These are phyloP conservation scores for Saturnispora serradocipensis DNA, from an alignment of 805 yeast genomes.

Conservation along the genomic window DNA sequence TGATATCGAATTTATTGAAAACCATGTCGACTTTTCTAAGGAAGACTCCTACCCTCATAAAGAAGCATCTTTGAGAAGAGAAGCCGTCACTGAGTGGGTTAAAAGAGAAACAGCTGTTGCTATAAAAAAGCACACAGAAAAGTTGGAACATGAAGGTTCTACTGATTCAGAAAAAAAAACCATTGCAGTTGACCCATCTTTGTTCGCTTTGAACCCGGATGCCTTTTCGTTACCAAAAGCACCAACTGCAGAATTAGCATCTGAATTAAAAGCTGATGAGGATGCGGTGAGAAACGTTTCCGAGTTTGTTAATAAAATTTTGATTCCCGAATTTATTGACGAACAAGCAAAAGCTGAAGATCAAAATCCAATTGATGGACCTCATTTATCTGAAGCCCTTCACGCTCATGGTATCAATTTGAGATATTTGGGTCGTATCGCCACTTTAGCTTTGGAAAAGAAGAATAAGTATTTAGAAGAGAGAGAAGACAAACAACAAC, in stretches of 20 bases:
- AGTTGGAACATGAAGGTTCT: conserved; percentile 26
- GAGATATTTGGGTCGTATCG: conserved; percentile 73
- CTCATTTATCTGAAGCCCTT: conserved; percentile 54
- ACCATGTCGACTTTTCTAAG: conserved; percentile 34
- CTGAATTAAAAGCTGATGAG: conserved; percentile 40
- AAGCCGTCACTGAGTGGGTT: conserved; percentile 91
- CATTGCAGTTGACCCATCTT: conserved; percentile 42
- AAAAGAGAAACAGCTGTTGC: conserved; percentile 49
- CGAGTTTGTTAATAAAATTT: conserved; percentile 43
- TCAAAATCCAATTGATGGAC: conserved; percentile 72
- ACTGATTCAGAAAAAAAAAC: conserved; percentile 32
- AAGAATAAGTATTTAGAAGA: conserved; percentile 17
- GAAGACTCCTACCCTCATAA: conserved; percentile 72
- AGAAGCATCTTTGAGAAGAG: conserved; percentile 71
- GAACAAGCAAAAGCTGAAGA: conserved; percentile 42
- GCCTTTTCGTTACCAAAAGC: conserved; percentile 44
- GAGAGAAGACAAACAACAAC: conserved; percentile 20
- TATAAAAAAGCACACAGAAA: conserved; percentile 42
- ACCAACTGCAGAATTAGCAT: conserved; percentile 29
- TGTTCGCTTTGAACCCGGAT: conserved; percentile 70
- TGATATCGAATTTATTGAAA: conserved; percentile 68
- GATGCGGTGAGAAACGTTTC: conserved; percentile 63
- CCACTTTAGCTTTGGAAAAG: conserved; percentile 21
- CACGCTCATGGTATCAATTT: conserved; percentile 82
- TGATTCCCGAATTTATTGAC: conserved; percentile 54